phyloP scores from a whole-genome alignment of 805 yeast genomes.

The Cyberlindnera subsufficiens region DNA sequence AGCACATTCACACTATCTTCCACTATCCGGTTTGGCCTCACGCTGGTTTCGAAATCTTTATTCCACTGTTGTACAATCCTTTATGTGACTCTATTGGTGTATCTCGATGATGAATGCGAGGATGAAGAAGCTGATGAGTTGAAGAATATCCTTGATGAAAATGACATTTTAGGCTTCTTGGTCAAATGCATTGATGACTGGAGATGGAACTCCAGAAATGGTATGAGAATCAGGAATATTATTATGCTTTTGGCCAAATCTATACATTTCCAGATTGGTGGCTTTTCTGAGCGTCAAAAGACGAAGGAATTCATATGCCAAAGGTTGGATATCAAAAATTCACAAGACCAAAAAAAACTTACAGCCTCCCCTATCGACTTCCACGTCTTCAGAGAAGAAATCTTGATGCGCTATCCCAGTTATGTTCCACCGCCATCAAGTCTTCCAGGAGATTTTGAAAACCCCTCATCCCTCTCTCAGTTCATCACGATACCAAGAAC shows the following conservation, averaged over 20 bases:
- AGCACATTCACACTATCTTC: constrained; percentile 6
- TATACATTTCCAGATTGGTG: constrained; percentile 61
- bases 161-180: constrained; percentile 38
- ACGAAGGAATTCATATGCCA: constrained; percentile 43
- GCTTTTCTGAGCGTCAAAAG: constrained; percentile 28
- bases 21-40: constrained; percentile 1
- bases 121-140: constrained; percentile 1
- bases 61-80: constrained; percentile 13
- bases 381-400: constrained; percentile 69
- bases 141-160: constrained; percentile 18
- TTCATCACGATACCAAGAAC: constrained; percentile 51
- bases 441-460: constrained; percentile 40
- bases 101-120: constrained; percentile 2
- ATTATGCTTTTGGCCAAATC: constrained; percentile 48
- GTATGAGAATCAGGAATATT: constrained; percentile 51
- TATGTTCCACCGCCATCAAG: constrained; percentile 46
- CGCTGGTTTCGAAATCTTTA: constrained; percentile 8
- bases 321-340: constrained; percentile 30
- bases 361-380: constrained; percentile 81
- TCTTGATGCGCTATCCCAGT: constrained; percentile 71
- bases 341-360: constrained; percentile 26
- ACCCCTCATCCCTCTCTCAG: constrained; percentile 52
- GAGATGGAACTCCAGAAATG: constrained; percentile 47
- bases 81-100: constrained; percentile 8
- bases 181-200: constrained; percentile 54